These are phyloP conservation scores for Malassezia slooffiae DNA, from an alignment of 1,284 basidiomycete species.

Conservation along the genomic window DNA sequence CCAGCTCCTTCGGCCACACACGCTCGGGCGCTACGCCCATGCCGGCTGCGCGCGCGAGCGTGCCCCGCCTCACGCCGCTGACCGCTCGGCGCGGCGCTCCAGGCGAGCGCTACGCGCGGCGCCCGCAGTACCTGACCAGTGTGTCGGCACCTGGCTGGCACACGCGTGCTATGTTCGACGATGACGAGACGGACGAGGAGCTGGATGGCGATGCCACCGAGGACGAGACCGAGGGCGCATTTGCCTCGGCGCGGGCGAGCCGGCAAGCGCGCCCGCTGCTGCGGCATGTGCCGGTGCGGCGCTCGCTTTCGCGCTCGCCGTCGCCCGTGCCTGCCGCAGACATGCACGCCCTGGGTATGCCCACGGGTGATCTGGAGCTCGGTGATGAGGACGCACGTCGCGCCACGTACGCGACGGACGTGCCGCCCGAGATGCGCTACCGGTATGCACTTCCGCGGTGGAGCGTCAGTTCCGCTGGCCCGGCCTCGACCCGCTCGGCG, in stretches of 20 bases:
- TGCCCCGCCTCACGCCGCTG: conserved; percentile 14
- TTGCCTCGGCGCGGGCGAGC: not conserved
- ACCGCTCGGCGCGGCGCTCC: no score
- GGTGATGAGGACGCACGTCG: not conserved
- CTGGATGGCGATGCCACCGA: conserved; percentile 38
- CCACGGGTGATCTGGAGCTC: no score
- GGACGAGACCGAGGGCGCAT: conserved; percentile 27
- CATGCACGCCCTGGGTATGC: no score
- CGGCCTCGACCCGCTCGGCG: no score
- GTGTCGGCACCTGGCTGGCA: no score
- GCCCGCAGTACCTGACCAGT: conserved; percentile 5
- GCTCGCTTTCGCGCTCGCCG: conserved; percentile 4
- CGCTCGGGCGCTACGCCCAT: conserved; percentile 6
- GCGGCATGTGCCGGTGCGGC: no score
- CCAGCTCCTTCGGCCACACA: conserved; percentile 16
- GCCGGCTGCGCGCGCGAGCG: conserved; percentile 9
- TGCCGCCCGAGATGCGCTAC: no score
- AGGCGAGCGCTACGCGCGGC: no score
- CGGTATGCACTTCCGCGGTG: no score
- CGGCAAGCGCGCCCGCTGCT: not conserved
- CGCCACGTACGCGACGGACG: not conserved
- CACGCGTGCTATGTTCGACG: conserved; percentile 18
- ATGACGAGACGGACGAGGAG: conserved; percentile 45
- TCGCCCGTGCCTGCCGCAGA: no score
- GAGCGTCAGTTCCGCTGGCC: no score